These are phyloP conservation scores for Acmispon strigosus DNA, from an alignment of 306 rosid genomes.

Conservation along the genomic window DNA sequence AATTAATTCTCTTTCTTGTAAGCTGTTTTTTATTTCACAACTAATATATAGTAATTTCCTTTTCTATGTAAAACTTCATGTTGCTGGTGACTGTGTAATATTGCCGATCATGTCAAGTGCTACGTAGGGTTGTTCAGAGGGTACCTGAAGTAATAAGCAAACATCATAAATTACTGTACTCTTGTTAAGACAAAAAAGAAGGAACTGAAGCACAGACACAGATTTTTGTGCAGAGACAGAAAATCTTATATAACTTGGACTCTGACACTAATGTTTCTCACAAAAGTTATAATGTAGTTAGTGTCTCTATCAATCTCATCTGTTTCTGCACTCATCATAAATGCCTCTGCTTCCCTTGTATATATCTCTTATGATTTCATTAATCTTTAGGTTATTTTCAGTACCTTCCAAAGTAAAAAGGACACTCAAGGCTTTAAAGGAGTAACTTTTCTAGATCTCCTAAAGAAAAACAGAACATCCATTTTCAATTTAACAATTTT, in stretches of 20 bases:
- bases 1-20: background rate
- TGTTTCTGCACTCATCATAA: conserved; percentile 14
- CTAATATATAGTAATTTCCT: background rate
- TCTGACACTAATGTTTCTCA: conserved; percentile 17
- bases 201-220: background rate
- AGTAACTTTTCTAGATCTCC: no score
- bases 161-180: background rate
- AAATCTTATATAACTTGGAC: background rate
- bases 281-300: background rate
- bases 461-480: no score
- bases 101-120: conserved; percentile 63
- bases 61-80: conserved; percentile 3
- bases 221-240: conserved; percentile 3
- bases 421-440: no score
- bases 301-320: background rate
- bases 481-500: no score
- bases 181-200: background rate
- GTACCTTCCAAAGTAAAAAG: background rate
- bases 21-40: background rate
- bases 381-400: background rate
- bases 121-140: conserved; percentile 75
- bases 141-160: conserved; percentile 49
- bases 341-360: background rate
- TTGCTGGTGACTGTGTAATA: conserved; percentile 67
- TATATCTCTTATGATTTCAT: background rate